phyloP scores from a whole-genome alignment of 1,284 basidiomycete genomes.

The Malassezia restricta region DNA sequence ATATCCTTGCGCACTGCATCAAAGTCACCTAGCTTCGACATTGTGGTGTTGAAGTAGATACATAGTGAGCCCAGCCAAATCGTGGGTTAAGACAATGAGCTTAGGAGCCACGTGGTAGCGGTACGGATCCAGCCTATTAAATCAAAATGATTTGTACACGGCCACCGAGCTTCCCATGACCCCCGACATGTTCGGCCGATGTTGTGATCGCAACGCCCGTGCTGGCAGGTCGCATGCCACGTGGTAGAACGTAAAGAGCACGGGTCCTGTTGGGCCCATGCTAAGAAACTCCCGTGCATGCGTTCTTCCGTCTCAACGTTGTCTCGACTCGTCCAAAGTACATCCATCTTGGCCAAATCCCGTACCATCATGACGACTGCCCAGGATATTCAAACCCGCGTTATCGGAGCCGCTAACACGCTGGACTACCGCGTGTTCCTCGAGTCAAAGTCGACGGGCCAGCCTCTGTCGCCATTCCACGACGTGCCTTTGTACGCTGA shows the following conservation, averaged over 20 bases:
- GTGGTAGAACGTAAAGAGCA: too few species aligned
- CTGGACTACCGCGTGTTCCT: constrained; percentile 89
- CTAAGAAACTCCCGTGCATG: too few species aligned
- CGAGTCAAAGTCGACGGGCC: constrained; percentile 51
- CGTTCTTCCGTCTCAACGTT: constrained; percentile 12
- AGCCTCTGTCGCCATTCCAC: constrained; percentile 44
- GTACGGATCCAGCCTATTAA: too few species aligned
- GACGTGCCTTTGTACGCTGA: constrained; percentile 45
- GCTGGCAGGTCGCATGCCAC: too few species aligned
- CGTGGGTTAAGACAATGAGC: not conserved
- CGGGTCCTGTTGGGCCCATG: too few species aligned
- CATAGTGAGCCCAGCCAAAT: not conserved
- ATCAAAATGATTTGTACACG: not conserved
- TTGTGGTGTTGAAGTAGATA: not conserved
- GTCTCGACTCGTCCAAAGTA: constrained; percentile 29
- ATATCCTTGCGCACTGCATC: constrained; percentile 41
- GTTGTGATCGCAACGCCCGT: too few species aligned
- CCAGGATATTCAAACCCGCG: constrained; percentile 56
- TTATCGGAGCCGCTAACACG: constrained; percentile 78
- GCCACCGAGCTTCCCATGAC: too few species aligned
- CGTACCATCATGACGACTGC: constrained; percentile 22
- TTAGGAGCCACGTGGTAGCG: too few species aligned
- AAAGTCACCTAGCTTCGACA: constrained; percentile 28
- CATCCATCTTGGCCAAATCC: constrained; percentile 21
- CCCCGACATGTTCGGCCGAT: too few species aligned